Conservation (phyloP, 805 yeast species). For the Candida fluviatilis region DNA sequence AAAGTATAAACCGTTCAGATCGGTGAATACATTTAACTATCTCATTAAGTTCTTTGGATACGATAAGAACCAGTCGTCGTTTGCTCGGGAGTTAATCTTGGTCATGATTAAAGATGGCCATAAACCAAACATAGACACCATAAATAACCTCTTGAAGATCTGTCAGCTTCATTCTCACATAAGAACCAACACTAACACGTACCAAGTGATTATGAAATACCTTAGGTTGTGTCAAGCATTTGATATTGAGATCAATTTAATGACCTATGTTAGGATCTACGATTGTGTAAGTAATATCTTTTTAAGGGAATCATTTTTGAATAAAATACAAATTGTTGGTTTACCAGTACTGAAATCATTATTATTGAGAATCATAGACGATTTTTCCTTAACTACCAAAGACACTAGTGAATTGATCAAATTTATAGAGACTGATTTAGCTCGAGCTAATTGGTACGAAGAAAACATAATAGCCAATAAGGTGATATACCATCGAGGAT, state of each 20-base stretch:
- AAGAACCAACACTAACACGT: slow-evolving; percentile 29
- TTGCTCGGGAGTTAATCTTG: slow-evolving; percentile 35
- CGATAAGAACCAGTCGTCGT: slow-evolving; percentile 36
- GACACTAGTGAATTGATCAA: slow-evolving; percentile 21
- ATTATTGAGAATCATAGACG: slow-evolving; percentile 28
- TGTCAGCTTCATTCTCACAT: slow-evolving; percentile 28
- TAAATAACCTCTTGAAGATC: slow-evolving; percentile 31
- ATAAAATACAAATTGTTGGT: slow-evolving; percentile 24
- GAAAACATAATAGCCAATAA: slow-evolving; percentile 27
- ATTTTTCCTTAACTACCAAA: slow-evolving; percentile 27
- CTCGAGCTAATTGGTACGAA: slow-evolving; percentile 22
- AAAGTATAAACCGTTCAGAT: slow-evolving; percentile 24
- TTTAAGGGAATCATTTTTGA: slow-evolving; percentile 33
- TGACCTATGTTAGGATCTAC: slow-evolving; percentile 35
- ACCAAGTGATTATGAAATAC: slow-evolving; percentile 26
- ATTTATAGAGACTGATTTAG: slow-evolving; percentile 33
- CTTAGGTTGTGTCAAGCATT: slow-evolving; percentile 22
- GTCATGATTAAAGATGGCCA: slow-evolving; percentile 41
- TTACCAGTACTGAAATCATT: slow-evolving; percentile 32
- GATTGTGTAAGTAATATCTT: slow-evolving; percentile 35
- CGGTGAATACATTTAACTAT: slow-evolving; percentile 35
- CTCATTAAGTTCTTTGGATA: slow-evolving; percentile 38
- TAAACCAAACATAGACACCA: slow-evolving; percentile 36
- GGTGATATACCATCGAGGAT: slow-evolving; percentile 17
- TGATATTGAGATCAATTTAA: slow-evolving; percentile 24